phyloP scores from a whole-genome alignment of 2,329 filamentous ascomycete genomes.

The Monilinia aucupariae region DNA sequence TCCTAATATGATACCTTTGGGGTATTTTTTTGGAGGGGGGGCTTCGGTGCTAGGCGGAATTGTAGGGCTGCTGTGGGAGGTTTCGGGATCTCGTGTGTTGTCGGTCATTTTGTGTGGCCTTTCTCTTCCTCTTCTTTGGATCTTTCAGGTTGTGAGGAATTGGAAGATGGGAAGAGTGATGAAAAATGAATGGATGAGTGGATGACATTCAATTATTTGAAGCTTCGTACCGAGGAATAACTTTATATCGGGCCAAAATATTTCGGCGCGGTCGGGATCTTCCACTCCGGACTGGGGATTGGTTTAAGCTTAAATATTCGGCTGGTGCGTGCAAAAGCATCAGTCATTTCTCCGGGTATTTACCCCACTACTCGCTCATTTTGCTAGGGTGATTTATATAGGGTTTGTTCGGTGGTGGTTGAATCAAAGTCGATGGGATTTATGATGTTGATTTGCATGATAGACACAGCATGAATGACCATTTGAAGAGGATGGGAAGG shows the following conservation, averaged over 20 bases:
- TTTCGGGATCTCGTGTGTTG: constrained; percentile 29
- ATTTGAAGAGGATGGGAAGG: constrained; percentile 7
- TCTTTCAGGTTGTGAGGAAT: not conserved
- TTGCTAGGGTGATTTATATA: too few relatives aligned
- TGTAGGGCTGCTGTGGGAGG: not conserved
- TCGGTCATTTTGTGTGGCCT: constrained; percentile 27
- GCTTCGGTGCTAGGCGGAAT: constrained; percentile 16
- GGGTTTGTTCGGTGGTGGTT: too few relatives aligned
- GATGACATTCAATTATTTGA: not conserved
- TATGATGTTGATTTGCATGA: not conserved
- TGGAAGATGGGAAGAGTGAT: not conserved
- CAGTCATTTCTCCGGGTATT: not conserved
- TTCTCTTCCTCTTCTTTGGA: not conserved
- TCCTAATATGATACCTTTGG: constrained; percentile 69
- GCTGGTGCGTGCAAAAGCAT: not conserved
- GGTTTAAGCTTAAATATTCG: constrained; percentile 12
- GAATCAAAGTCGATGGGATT: not conserved
- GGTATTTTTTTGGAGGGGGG: constrained; percentile 44
- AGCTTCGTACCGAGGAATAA: not conserved
- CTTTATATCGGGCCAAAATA: not conserved
- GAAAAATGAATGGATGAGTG: too few relatives aligned
- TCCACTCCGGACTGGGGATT: not conserved
- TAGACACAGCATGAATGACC: not conserved
- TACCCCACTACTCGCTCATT: not conserved
- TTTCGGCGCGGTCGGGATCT: not conserved